phyloP scores from a whole-genome alignment of 73 alveolate species.

The Uronychia binucleata region DNA sequence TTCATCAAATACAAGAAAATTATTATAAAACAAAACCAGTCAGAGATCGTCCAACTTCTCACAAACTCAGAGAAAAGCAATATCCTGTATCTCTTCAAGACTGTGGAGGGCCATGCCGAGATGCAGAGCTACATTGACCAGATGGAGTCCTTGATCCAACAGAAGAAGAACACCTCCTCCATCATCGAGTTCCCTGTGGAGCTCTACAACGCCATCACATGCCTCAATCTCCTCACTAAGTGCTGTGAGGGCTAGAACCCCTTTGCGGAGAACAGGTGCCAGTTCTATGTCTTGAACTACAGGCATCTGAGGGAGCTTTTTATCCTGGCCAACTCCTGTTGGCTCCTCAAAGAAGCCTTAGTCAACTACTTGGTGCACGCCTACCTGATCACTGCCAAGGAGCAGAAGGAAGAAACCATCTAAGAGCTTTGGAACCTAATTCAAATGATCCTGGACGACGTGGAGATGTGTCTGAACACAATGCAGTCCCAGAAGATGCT shows the following conservation, averaged over 20 bases:
- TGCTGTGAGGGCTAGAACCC: constrained; percentile 48
- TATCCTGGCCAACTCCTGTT: neutral
- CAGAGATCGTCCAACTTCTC: constrained; percentile 24
- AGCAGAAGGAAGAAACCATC: neutral
- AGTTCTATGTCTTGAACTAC: neutral
- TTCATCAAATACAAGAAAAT: constrained; percentile 28
- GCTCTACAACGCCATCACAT: constrained; percentile 21
- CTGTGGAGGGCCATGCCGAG: constrained; percentile 32
- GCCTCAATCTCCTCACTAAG: constrained; percentile 25
- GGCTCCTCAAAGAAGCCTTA: neutral
- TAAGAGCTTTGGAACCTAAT: neutral
- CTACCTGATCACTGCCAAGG: neutral
- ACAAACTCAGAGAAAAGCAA: constrained; percentile 29
- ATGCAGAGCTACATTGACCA: neutral
- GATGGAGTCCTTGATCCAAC: neutral
- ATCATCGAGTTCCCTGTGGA: constrained; percentile 1
- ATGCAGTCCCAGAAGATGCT: neutral
- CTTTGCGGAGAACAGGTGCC: constrained; percentile 28
- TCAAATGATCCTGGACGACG: neutral
- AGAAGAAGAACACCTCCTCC: constrained; percentile 1
- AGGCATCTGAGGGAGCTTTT: neutral
- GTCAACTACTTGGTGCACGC: neutral
- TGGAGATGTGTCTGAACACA: neutral
- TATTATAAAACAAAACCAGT: constrained; percentile 21
- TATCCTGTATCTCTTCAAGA: constrained; percentile 19